Evolutionary conservation across 169 alveolate genomes (phyloP), one percentile per base, ranked within the genome.

Genomic region (Fabrea salina): DNA sequence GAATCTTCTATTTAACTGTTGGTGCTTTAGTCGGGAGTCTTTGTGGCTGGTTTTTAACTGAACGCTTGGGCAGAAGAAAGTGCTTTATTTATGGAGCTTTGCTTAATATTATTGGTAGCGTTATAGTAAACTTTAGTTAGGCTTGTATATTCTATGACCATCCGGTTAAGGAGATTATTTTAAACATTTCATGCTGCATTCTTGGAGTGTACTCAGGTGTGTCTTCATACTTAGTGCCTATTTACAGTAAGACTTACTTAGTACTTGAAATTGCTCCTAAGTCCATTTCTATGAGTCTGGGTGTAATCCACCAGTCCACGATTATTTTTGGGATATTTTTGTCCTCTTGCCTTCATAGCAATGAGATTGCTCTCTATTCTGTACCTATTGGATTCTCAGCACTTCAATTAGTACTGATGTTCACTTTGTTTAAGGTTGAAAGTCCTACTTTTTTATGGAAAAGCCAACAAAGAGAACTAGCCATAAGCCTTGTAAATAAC

Each of bases 281-380:
- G 19, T 51, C 35, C 35, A 35, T 22, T n/a, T 64, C 35, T 64
- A 33, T 16, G 19, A 33, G 54, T 4, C 33, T 64, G 4, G 75
- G 54, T 13, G 27, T 56, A 33, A 64, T 64, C 27, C 35, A 64
- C 57, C 75, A 64, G 51, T 33, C 41, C 1, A 64, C 41, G 75
- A 64, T 64, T 16, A 64, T 56, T 4, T 41, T 64, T 1, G 75
- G 75, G 2, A 64, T 64, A 19, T 64, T 64, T 16, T 16, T 64
- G 13, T 32, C 75, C 16, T 64, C 35, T n/a, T 19, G 27, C 25
- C 0, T 64, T n/a, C n/a, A n/a, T n/a, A n/a, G n/a, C n/a, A n/a
- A n/a, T n/a, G n/a, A 19, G 27, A 25, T 64, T 13, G 35, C 39
- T 35, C 41, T 64, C n/a, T n/a, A n/a, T 40, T 0, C 54, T 19